phyloP scores from a whole-genome alignment of 257 asterid genomes.

The Ligustrum vulgare region DNA sequence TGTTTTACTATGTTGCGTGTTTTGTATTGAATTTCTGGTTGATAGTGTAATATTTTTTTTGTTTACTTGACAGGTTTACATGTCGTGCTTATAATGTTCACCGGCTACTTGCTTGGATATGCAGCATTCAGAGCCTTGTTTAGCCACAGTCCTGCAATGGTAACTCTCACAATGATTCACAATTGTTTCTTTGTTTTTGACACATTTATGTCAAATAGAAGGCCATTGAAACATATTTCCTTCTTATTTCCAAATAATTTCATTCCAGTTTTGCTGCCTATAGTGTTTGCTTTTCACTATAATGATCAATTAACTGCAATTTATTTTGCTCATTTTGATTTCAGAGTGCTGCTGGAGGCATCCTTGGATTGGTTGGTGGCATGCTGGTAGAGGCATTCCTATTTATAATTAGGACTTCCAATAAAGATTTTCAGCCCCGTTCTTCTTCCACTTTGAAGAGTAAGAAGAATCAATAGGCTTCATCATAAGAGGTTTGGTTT shows the following conservation, averaged over 20 bases:
- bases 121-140: slow-evolving; percentile 91
- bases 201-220: neutral
- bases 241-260: neutral
- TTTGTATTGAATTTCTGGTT: neutral
- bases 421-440: slow-evolving; percentile 33
- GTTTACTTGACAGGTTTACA: slow-evolving; percentile 68
- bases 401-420: slow-evolving; percentile 62
- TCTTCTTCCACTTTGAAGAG: slow-evolving; percentile 37
- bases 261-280: neutral
- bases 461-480: slow-evolving; percentile 58
- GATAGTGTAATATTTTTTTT: slow-evolving; percentile 6
- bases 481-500: neutral
- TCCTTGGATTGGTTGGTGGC: slow-evolving; percentile 82
- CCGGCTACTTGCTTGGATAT: slow-evolving; percentile 86
- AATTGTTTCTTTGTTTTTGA: neutral
- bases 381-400: slow-evolving; percentile 93
- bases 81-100: slow-evolving; percentile 75
- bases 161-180: slow-evolving; percentile 28
- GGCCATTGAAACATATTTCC: neutral
- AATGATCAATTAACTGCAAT: slow-evolving; percentile 4
- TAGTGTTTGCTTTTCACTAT: neutral
- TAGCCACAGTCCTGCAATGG: slow-evolving; percentile 74
- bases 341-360: slow-evolving; percentile 95
- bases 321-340: slow-evolving; percentile 14
- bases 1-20: neutral